phyloP scores from a whole-genome alignment of 176 grass and related monocot genomes.

The Ensete ventricosum region DNA sequence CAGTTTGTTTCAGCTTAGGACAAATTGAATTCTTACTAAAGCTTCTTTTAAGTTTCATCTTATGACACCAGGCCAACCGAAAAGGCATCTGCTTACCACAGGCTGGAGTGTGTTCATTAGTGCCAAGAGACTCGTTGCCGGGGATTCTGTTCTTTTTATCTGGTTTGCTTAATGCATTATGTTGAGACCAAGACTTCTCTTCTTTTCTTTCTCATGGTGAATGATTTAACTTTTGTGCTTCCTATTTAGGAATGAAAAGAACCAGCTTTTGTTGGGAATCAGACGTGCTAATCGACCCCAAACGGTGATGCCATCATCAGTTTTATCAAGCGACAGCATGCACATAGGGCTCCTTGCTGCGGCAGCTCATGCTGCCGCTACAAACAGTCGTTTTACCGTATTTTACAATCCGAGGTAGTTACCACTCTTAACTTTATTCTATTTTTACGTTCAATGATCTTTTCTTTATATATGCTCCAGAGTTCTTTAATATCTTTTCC shows the following conservation, averaged over 20 bases:
- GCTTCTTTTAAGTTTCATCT: neutral
- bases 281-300: slow-evolving; percentile 19
- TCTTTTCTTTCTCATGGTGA: neutral
- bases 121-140: slow-evolving; percentile 24
- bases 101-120: slow-evolving; percentile 23
- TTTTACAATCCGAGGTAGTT: slow-evolving; percentile 23
- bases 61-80: slow-evolving; percentile 12
- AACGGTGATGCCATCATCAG: slow-evolving; percentile 15
- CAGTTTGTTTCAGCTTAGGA: too few relatives aligned
- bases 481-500: neutral
- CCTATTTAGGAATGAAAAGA: slow-evolving; percentile 17
- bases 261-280: slow-evolving; percentile 24
- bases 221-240: neutral
- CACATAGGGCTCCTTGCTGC: slow-evolving; percentile 22
- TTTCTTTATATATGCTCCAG: neutral
- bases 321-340: slow-evolving; percentile 25
- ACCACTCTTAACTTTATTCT: neutral
- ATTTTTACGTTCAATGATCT: neutral
- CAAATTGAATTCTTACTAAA: neutral
- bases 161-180: slow-evolving; percentile 4
- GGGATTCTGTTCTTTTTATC: slow-evolving; percentile 25
- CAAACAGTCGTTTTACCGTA: slow-evolving; percentile 15
- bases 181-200: neutral
- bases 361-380: slow-evolving; percentile 20
- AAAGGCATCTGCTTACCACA: slow-evolving; percentile 18